Base-by-base conservation (phyloP, 2,329 filamentous ascomycete species). In the Aspergillus sp. region DNA sequence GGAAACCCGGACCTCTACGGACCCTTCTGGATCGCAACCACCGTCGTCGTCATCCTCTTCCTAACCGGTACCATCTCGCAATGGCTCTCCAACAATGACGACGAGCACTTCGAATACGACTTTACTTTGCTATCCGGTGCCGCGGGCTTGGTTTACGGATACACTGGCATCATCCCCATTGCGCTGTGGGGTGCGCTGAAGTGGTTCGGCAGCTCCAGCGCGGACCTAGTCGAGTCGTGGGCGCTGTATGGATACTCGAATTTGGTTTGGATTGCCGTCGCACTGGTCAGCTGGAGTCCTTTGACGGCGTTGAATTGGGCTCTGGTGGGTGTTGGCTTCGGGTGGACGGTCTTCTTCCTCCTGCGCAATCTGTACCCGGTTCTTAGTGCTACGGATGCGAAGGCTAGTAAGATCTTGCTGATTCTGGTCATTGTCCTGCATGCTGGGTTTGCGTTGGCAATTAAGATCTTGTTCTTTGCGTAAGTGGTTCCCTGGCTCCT, bases 21-120 rank as follows among this genome's bases (percentile, higher is more conserved):
- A 1, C 95, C 95, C 1, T 92, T 98, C 74, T 99, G 95, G 95
- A 98, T 99, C 79, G 95, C 95, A 8, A 98, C 95, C 0, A 98
- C 95, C 0, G 95, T 99, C 8, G 89, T 99, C 11, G 85, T 99
- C 64, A 98, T 99, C 62, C 80, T 99, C 32, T 99, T 99, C 78
- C 77, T 99, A 48, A 95, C 94, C 1, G 95, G 95, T 11, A 98
- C 95, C 0, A 96, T 99, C 66, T 96, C 89, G 73, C 90, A 95
- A 77, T 98, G 96, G 77, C 80, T 97, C 53, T 86, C 90, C 25
- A 84, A 84, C 23, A 85, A 85, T 47, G 84, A 86, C 57, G 84
- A 84, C 53, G 80, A 86, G 21, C 87, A 90, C 60, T 97, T 97
- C 75, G 88, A 88, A 50, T 98, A 98, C 77, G 92, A 98, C 73